These are phyloP conservation scores for Kurtzmaniella natalensis DNA, from an alignment of 1,139 yeast genomes.

Conservation along the genomic window DNA sequence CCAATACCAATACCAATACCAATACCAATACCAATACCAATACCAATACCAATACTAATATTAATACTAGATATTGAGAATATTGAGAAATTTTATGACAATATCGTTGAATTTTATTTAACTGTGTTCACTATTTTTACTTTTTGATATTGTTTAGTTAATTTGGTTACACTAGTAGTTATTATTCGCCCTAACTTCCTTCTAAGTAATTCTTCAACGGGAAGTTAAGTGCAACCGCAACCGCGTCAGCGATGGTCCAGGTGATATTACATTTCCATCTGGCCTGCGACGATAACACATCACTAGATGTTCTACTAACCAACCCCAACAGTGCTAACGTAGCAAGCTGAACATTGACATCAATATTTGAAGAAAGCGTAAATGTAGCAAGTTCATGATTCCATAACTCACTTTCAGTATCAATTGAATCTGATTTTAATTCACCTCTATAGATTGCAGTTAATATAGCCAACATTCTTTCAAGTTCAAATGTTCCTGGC, in stretches of 20 bases:
- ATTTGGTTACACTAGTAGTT: too few species aligned
- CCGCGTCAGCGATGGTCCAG: constrained; percentile 46
- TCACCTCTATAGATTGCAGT: constrained; percentile 51
- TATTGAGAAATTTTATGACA: too few species aligned
- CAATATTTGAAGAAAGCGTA: constrained; percentile 38
- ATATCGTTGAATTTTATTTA: too few species aligned
- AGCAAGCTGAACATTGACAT: constrained; percentile 56
- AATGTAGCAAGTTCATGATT: constrained; percentile 30
- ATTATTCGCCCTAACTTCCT: constrained; percentile 15
- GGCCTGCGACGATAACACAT: constrained; percentile 57
- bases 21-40: too few species aligned
- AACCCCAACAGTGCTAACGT: constrained; percentile 55
- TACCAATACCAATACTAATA: too few species aligned
- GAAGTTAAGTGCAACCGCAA: constrained; percentile 53
- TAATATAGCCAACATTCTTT: constrained; percentile 62
- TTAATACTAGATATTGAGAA: too few species aligned
- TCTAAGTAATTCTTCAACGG: constrained; percentile 49
- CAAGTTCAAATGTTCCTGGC: constrained; percentile 63
- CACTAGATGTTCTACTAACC: constrained; percentile 46
- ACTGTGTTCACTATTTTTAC: too few species aligned
- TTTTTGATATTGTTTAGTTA: too few species aligned
- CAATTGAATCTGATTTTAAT: constrained; percentile 27
- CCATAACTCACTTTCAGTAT: constrained; percentile 30
- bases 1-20: too few species aligned
- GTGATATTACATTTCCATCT: constrained; percentile 62